These are phyloP conservation scores for Dioscorea dumetorum DNA, from an alignment of 106 monocot genomes.

Conservation along the genomic window DNA sequence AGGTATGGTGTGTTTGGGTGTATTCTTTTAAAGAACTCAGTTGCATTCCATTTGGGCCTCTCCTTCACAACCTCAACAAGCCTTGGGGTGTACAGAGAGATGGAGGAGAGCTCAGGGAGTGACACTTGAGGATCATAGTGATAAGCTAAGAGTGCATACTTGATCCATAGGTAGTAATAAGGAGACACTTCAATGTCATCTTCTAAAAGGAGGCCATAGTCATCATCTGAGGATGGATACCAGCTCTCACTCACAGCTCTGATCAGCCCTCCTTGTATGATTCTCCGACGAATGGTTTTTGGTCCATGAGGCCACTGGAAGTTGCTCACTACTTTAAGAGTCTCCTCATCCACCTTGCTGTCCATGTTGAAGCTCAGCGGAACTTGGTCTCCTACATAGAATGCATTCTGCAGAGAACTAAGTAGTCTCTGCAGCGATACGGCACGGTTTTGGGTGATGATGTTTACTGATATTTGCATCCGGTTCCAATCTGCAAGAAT, in stretches of 20 bases:
- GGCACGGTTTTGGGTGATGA: constrained; percentile 89
- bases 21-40: constrained; percentile 77
- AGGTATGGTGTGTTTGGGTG: constrained; percentile 96
- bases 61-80: constrained; percentile 97
- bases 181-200: constrained; percentile 99
- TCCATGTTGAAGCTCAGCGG: constrained; percentile 94
- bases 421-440: constrained; percentile 68
- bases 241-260: constrained; percentile 98
- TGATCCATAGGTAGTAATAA: constrained; percentile 97
- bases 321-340: constrained; percentile 63
- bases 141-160: constrained; percentile 80
- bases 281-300: constrained; percentile 56
- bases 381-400: constrained; percentile 78
- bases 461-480: constrained; percentile 82
- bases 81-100: constrained; percentile 91
- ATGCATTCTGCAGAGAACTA: constrained; percentile 62
- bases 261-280: constrained; percentile 93
- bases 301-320: constrained; percentile 83
- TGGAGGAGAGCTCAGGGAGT: constrained; percentile 84
- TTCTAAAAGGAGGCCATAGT: constrained; percentile 81
- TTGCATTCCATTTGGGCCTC: constrained; percentile 90
- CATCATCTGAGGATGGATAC: constrained; percentile 84
- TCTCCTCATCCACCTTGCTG: constrained; percentile 76
- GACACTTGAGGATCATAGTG: constrained; percentile 83
- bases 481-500: constrained; percentile 75